Evolutionary conservation across 306 rosid species (phyloP).

Genomic region (Prinsepia uniflora): DNA sequence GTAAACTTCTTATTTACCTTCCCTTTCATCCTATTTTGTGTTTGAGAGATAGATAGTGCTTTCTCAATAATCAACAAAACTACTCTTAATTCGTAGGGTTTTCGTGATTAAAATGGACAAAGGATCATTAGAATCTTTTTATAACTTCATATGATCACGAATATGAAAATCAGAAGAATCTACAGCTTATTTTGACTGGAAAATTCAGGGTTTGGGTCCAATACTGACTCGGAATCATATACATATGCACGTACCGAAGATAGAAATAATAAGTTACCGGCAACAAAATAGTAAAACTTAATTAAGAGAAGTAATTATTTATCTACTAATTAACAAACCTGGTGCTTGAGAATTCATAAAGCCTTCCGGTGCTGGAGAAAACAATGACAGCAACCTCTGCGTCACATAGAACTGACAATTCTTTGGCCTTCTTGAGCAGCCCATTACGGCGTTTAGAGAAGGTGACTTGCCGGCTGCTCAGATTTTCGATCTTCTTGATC

Average conservation of each 20-base stretch:
- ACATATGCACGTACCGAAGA: background rate
- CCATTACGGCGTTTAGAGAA: conserved; percentile 70
- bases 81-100: background rate
- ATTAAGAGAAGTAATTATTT: background rate
- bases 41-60: background rate
- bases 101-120: background rate
- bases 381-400: conserved; percentile 67
- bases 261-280: background rate
- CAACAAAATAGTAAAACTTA: background rate
- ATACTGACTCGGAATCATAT: too few species aligned
- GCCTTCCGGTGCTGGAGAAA: conserved; percentile 70
- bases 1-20: background rate
- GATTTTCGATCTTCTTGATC: conserved; percentile 69
- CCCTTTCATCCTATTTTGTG: background rate
- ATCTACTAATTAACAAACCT: conserved; percentile 30
- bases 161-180: background rate
- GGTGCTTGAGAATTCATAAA: conserved; percentile 54
- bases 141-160: too few species aligned
- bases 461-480: conserved; percentile 73
- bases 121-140: background rate
- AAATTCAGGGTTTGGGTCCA: background rate
- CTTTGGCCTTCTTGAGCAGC: conserved; percentile 66
- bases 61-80: background rate
- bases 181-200: background rate
- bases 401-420: conserved; percentile 70